Conservation (phyloP, 2,329 filamentous ascomycete genomes). For the Gyromitra esculenta region DNA sequence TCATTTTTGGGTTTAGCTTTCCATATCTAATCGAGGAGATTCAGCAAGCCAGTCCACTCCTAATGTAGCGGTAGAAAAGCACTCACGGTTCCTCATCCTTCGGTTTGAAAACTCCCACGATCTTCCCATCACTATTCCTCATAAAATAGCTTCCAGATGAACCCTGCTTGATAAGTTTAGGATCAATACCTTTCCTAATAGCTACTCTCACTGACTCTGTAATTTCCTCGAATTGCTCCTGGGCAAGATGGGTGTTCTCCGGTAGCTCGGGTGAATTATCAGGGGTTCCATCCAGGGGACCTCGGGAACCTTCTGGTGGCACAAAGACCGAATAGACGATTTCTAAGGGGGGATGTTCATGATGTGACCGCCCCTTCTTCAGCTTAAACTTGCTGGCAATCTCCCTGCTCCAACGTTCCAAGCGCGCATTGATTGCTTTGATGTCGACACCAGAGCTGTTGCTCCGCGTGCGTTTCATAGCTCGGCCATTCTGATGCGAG, state of each 20-base stretch:
- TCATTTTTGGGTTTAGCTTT: constrained; percentile 88
- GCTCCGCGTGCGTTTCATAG: constrained; percentile 67
- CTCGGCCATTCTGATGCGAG: constrained; percentile 62
- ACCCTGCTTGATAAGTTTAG: constrained; percentile 94
- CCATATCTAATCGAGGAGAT: constrained; percentile 52
- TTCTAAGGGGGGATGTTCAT: constrained; percentile 86
- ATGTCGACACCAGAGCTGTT: constrained; percentile 91
- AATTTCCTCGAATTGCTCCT: constrained; percentile 83
- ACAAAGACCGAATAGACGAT: constrained; percentile 99
- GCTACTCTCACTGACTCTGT: constrained; percentile 90
- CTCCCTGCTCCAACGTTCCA: constrained; percentile 97
- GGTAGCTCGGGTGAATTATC: constrained; percentile 72
- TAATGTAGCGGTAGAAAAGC: constrained; percentile 66
- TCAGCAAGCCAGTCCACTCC: constrained; percentile 36
- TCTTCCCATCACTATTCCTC: constrained; percentile 86
- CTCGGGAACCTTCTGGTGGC: constrained; percentile 81
- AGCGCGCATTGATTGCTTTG: constrained; percentile 94
- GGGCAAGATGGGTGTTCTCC: constrained; percentile 73
- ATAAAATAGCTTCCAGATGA: constrained; percentile 99
- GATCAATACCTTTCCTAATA: constrained; percentile 90
- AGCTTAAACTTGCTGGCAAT: constrained; percentile 98
- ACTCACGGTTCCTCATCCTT: constrained; percentile 99
- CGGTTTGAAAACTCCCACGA: constrained; percentile 97
- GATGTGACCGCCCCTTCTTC: constrained; percentile 73
- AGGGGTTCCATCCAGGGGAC: constrained; percentile 64